A percentile compares a stretch with the other conserved stretches of the same genome.
phyloP scores from a whole-genome alignment of 116 monocot genomes.

The Posidonia oceanica region DNA sequence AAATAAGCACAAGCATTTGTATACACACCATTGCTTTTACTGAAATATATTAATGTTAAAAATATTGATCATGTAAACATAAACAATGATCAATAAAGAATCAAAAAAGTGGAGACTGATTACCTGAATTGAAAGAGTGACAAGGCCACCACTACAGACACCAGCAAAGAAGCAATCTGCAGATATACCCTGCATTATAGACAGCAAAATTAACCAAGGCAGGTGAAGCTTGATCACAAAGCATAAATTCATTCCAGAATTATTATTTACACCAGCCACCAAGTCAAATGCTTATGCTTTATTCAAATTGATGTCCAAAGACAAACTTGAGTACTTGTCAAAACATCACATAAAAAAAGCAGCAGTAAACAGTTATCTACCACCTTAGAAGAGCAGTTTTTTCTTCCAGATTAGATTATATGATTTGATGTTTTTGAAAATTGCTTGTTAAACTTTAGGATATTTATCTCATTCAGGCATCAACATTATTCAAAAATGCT shows the following conservation, averaged over 20 bases:
- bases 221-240: background rate
- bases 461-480: too few species aligned
- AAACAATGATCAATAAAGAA: background rate
- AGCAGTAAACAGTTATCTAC: too few species aligned
- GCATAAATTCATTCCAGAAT: background rate
- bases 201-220: background rate
- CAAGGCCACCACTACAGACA: constrained; percentile 65
- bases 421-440: too few species aligned
- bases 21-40: background rate
- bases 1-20: background rate
- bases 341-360: too few species aligned
- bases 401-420: too few species aligned
- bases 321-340: too few species aligned
- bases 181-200: constrained; percentile 55
- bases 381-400: too few species aligned
- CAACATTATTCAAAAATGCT: too few species aligned
- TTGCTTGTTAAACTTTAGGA: too few species aligned
- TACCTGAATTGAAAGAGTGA: constrained; percentile 85
- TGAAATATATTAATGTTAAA: background rate
- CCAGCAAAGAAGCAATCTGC: constrained; percentile 83
- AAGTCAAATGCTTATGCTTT: too few species aligned
- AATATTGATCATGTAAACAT: background rate
- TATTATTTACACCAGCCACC: too few species aligned
- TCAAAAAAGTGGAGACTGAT: background rate
- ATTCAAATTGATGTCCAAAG: too few species aligned